Percentiles rank a stretch among this genome's conserved stretches.
Evolutionary conservation across 371 early-diverging fungal genomes (phyloP).

Genomic region (Apophysomyces ossiformis): DNA sequence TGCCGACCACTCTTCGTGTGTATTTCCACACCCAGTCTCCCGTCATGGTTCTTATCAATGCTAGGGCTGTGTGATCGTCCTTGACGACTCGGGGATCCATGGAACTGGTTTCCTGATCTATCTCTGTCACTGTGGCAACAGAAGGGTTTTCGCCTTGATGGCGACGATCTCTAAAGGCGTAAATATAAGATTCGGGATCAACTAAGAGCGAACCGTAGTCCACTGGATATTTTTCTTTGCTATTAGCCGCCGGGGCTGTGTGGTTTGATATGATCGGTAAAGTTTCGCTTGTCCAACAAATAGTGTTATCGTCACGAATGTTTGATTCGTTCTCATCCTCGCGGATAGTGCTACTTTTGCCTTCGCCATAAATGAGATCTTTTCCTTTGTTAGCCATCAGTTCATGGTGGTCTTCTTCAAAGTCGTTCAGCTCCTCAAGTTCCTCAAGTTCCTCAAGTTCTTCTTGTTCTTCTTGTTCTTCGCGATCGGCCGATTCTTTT

Average conservation of each 20-base stretch:
- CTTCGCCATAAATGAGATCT: too few species aligned
- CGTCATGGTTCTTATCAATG: conserved; percentile 76
- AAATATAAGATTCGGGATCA: conserved; percentile 6
- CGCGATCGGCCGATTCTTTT: neutral
- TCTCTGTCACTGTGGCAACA: conserved; percentile 16
- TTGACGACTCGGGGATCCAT: neutral
- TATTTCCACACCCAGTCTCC: conserved; percentile 80
- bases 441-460: too few species aligned
- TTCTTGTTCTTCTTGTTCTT: too few species aligned
- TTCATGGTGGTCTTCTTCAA: neutral
- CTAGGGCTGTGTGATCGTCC: conserved; percentile 19
- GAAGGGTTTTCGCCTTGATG: conserved; percentile 12
- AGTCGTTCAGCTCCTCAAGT: neutral
- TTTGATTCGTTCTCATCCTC: neutral
- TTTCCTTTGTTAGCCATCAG: too few species aligned
- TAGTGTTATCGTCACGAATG: conserved; percentile 13
- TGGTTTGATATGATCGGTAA: conserved; percentile 7
- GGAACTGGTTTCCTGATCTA: conserved; percentile 16
- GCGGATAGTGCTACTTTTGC: too few species aligned
- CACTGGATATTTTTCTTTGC: neutral
- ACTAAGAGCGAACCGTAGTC: conserved; percentile 13
- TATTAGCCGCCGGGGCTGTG: neutral
- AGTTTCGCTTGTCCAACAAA: conserved; percentile 8
- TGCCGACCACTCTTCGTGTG: conserved; percentile 56
- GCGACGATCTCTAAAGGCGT: conserved; percentile 15